Base-by-base conservation (phyloP, 495 filamentous ascomycete genomes). In the Xanthoparmelia taractica region DNA sequence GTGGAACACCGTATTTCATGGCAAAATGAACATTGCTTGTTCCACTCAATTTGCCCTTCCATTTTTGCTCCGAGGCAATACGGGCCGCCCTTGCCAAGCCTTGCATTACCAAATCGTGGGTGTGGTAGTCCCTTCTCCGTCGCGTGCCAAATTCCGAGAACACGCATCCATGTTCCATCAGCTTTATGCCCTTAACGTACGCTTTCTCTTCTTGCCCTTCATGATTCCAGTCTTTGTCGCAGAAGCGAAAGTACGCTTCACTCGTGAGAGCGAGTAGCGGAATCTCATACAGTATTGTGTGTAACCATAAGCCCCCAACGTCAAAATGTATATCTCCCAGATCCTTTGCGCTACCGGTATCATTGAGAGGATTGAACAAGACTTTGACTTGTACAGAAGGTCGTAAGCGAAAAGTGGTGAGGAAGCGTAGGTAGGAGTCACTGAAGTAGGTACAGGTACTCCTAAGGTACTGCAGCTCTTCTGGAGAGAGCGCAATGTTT, bases 11-110 rank as follows among this genome's bases (percentile, higher is more conserved):
- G 72, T 93, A 90, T 70, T 90, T 89, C 89, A 95, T 95, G 23
- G 94, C 94, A 64, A 97, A 88, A 70, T 98, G 94, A 27, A 97
- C 95, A 70, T 98, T 98, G 73, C 92, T 96, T 2, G 94, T 96
- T 1, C 94, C 94, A 2, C 85, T 84, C 57, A 97, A 79, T 64
- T 84, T 85, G 1, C 94, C 94, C 8, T 76, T 71, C 67, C 82
- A 79, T 3, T 86, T 87, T 27, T 76, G 77, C 69, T 82, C 74
- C 65, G 83, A 78, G 2, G 80, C 85, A 61, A 90, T 86, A 61
- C 83, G 82, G 60, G 82, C 85, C 25, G 94, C 92, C 57, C 84
- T 84, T 27, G 81, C 80, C 36, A 97, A 76, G 4, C 94, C 94
- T 61, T 85, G 82, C 75, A 98, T 87, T 1, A 97, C 92, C 45